Evolutionary conservation across 2,329 filamentous ascomycete genomes (phyloP), one percentile per base, ranked within the genome.

Genomic region (Trichoderma semiorbis): DNA sequence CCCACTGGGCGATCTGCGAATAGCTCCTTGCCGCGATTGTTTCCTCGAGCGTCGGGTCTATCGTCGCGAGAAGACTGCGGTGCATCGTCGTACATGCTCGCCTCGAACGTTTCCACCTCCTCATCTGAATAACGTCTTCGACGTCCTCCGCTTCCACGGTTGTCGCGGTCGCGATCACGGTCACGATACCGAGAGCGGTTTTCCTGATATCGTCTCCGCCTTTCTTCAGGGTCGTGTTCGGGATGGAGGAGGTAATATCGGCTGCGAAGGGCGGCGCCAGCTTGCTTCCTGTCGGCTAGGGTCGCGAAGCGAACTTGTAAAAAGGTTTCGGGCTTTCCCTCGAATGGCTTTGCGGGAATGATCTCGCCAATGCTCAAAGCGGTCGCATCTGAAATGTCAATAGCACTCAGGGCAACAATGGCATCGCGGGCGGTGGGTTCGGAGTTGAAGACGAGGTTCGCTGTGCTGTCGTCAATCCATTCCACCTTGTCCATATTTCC

Each of bases 381-480:
- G 1, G 87, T 84, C 28, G 84, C 77, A 67, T 91, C 87, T 73
- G 84, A 79, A 72, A 90, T 81, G 74, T 88, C 80, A 21, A 87
- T 80, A 21, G 83, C 82, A 70, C 85, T 83, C 32, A 92, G 84
- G 7, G 87, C 84, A 30, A 82, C 77, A 24, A 92, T 81, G 21
- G 89, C 90, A 61, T 88, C 85, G 21, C 84, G 82, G 2, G 89
- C 89, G 7, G 80, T 78, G 28, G 81, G 78, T 16, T 89, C 84
- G 7, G 86, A 86, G 50, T 83, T 84, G 83, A 96, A 98, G 67
- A 97, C 82, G 68, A 98, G 85, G 79, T 98, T 98, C 74, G 94
- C 93, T 0, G 94, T 95, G 7, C 89, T 91, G 81, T 99, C 96
- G 80, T 98, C 93, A 75, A 99, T 94, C 96, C 96, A 99, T 83